Evolutionary conservation across 176 grass and related monocot genomes (phyloP), one percentile per base, ranked within the genome.

Genomic region (Hordeum marinum): DNA sequence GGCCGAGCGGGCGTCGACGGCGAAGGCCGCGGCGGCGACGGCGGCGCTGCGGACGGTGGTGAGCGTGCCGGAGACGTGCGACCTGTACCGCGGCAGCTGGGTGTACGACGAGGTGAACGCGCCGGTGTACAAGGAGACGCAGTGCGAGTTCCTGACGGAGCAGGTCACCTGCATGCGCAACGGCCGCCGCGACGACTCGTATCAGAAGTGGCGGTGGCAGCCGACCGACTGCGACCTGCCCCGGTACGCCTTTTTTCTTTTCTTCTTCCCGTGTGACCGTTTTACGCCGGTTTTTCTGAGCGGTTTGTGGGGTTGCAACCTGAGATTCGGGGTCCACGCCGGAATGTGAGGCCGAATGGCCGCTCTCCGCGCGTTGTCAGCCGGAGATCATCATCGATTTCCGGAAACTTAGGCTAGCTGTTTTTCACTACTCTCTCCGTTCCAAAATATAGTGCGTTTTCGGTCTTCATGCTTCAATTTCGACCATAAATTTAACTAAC

Each of bases 111-210:
- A 88, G 65, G 87, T 84, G 85, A 90, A 82, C 63, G 84, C 84
- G 20, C 95, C 95, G 4, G 82, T 98, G 62, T 98, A 98, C 85
- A 92, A 88, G 76, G 95, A 98, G 79, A 34, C 36, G 11, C 65
- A 93, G 79, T 98, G 95, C 85, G 90, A 93, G 80, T 98, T 93
- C 88, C 91, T 98, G n/a, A 98, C 95, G 17, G 95, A 98, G 91
- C 95, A 98, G 85, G 95, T 98, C 9, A 98, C 95, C 55, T 98
- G 95, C 89, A 98, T 98, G 91, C 88, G 95, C 76, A 98, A 98
- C 78, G 95, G 95, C 45, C 89, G 95, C 72, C 88, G 82, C 76
- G 83, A 95, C 86, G 95, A 95, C 87, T 79, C 82, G 29, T 93
- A 91, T 78, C 94, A 97, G 87, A 97, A 91, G 91, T 97, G 94